These are phyloP conservation scores for Daldinia concentrica DNA, from an alignment of 495 filamentous ascomycete genomes.

Conservation along the genomic window DNA sequence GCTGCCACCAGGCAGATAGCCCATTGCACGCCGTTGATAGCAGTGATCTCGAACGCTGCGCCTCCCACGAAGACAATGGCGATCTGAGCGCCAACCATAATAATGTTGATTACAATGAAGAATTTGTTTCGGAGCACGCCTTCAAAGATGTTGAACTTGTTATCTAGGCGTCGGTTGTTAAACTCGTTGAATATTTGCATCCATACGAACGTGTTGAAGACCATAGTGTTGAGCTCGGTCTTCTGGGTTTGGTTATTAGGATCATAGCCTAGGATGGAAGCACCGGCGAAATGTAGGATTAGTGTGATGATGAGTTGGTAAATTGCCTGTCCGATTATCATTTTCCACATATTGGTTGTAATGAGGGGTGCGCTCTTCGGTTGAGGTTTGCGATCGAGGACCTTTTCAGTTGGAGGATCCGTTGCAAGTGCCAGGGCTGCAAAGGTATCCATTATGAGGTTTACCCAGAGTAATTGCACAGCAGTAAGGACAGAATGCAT, in stretches of 20 bases:
- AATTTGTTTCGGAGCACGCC: conserved; percentile 80
- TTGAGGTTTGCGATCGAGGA: conserved; percentile 80
- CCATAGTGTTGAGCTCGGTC: conserved; percentile 68
- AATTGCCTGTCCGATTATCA: conserved; percentile 87
- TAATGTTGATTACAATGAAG: conserved; percentile 81
- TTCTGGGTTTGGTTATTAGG: conserved; percentile 42
- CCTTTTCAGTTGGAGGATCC: conserved; percentile 74
- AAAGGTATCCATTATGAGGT: conserved; percentile 96
- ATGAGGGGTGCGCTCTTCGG: conserved; percentile 81
- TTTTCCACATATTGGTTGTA: conserved; percentile 89
- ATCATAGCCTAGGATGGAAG: conserved; percentile 67
- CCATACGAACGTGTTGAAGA: conserved; percentile 95
- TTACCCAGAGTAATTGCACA: conserved; percentile 90
- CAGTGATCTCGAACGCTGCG: conserved; percentile 69
- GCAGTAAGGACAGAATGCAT: conserved; percentile 81
- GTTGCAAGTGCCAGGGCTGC: conserved; percentile 92
- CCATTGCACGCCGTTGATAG: conserved; percentile 75
- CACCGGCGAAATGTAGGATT: conserved; percentile 78
- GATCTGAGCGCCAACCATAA: conserved; percentile 85
- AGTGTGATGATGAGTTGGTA: conserved; percentile 85
- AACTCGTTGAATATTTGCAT: conserved; percentile 95
- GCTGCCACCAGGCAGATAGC: conserved; percentile 77
- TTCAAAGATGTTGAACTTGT: conserved; percentile 89
- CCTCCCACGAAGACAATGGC: conserved; percentile 83
- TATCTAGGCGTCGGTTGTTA: conserved; percentile 77